These are phyloP conservation scores for Irpex sp. DNA, from an alignment of 1,284 basidiomycete genomes.

Conservation along the genomic window DNA sequence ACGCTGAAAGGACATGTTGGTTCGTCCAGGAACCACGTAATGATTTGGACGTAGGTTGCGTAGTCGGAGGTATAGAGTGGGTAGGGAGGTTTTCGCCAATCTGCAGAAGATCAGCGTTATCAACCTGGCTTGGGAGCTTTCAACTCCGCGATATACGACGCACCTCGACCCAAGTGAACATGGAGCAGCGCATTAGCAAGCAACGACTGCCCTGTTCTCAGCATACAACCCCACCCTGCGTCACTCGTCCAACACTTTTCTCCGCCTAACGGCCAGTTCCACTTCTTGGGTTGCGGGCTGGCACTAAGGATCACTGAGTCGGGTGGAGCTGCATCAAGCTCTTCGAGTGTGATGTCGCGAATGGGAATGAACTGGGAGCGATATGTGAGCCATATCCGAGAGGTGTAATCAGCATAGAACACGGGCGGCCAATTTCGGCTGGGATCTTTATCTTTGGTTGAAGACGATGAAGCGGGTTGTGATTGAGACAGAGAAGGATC, in stretches of 20 bases:
- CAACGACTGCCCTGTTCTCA: constrained; percentile 91
- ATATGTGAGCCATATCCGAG: constrained; percentile 89
- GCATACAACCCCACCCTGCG: constrained; percentile 98
- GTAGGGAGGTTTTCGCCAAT: constrained; percentile 76
- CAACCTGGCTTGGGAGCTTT: constrained; percentile 5
- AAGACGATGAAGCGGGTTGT: constrained; percentile 28
- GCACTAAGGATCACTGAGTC: constrained; percentile 21
- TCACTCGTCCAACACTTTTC: constrained; percentile 90
- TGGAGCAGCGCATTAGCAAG: constrained; percentile 87
- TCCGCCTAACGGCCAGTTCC: constrained; percentile 48
- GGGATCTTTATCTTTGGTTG: constrained; percentile 45
- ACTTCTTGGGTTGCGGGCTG: constrained; percentile 39
- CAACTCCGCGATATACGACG: constrained; percentile 25
- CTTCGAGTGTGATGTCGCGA: constrained; percentile 59
- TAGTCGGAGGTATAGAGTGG: constrained; percentile 54
- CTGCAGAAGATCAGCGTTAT: constrained; percentile 36
- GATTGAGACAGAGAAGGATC: constrained; percentile 36
- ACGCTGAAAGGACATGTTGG: constrained; percentile 93
- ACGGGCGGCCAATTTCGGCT: constrained; percentile 66
- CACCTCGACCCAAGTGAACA: constrained; percentile 84
- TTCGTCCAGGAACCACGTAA: constrained; percentile 95
- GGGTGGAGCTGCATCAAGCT: constrained; percentile 37
- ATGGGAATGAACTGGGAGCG: constrained; percentile 88
- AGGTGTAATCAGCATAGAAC: constrained; percentile 90
- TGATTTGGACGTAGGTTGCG: constrained; percentile 81